Conservation (phyloP, 305 asterid genomes). For the Fraxinus angustifolia region DNA sequence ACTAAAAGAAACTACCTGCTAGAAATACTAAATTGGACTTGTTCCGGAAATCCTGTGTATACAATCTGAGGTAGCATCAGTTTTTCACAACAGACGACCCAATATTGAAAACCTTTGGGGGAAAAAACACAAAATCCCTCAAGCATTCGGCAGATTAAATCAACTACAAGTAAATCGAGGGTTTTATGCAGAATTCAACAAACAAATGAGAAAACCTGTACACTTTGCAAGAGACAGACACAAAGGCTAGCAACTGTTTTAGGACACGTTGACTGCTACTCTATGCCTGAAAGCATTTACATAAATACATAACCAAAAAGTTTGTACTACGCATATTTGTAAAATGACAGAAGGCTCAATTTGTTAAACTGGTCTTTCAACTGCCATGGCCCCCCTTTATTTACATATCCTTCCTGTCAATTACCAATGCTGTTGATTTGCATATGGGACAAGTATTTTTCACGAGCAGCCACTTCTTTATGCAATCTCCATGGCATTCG, state of each 20-base stretch:
- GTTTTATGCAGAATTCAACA: slow-evolving; percentile 13
- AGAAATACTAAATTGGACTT: not conserved
- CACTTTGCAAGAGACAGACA: slow-evolving; percentile 24
- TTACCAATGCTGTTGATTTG: slow-evolving; percentile 48
- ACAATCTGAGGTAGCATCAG: not conserved
- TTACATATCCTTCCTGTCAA: slow-evolving; percentile 29
- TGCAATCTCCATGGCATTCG: slow-evolving; percentile 62
- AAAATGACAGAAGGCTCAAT: slow-evolving; percentile 10
- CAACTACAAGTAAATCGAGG: not conserved
- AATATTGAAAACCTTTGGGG: not conserved
- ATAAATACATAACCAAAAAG: slow-evolving; percentile 30
- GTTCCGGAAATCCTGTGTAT: not conserved
- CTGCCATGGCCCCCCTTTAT: not conserved
- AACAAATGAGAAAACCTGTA: slow-evolving; percentile 31
- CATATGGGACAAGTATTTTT: slow-evolving; percentile 66
- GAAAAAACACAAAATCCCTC: not conserved
- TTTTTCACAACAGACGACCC: not conserved
- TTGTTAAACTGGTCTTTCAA: not conserved
- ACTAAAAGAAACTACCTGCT: not conserved
- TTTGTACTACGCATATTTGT: slow-evolving; percentile 11
- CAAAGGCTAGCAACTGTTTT: slow-evolving; percentile 17
- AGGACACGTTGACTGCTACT: not conserved
- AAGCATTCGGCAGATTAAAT: not conserved
- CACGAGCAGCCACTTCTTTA: slow-evolving; percentile 54
- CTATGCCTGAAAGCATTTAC: slow-evolving; percentile 31